phyloP scores from a whole-genome alignment of 306 rosid genomes.

The Sophora flavescens region DNA sequence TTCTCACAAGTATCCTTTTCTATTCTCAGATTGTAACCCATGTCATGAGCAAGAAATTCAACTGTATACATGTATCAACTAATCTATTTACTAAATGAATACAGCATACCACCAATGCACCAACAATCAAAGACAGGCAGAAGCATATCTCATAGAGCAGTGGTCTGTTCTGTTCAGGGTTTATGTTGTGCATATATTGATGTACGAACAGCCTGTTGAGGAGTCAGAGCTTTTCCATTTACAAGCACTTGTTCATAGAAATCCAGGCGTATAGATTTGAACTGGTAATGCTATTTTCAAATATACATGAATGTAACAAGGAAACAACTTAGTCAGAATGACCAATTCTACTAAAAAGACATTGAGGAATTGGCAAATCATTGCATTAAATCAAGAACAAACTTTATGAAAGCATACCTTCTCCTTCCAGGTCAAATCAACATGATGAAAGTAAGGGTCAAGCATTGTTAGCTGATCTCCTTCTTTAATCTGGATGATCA shows the following conservation, averaged over 20 bases:
- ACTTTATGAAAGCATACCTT: conserved; percentile 59
- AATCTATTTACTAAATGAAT: conserved; percentile 44
- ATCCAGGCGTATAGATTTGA: conserved; percentile 88
- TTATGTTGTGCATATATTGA: conserved; percentile 87
- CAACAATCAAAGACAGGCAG: conserved; percentile 29
- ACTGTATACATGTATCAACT: conserved; percentile 43
- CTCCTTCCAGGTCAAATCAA: conserved; percentile 75
- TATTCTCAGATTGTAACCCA: conserved; percentile 42
- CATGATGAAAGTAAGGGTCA: conserved; percentile 68
- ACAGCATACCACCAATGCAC: conserved; percentile 29
- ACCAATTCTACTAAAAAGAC: not conserved
- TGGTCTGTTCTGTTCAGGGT: conserved; percentile 52
- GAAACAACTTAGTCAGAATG: conserved; percentile 41
- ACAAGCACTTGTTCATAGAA: conserved; percentile 86
- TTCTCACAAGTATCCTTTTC: conserved; percentile 30
- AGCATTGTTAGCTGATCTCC: conserved; percentile 84
- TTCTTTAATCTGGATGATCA: conserved; percentile 78
- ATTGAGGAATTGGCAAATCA: conserved; percentile 6
- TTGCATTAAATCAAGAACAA: conserved; percentile 34
- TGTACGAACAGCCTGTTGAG: conserved; percentile 65
- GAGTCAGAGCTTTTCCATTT: conserved; percentile 80
- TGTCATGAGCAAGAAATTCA: conserved; percentile 39
- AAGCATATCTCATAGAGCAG: conserved; percentile 36
- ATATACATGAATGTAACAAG: conserved; percentile 30
- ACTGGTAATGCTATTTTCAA: conserved; percentile 66